Evolutionary conservation across 1,284 basidiomycete genomes (phyloP), one percentile per base, ranked within the genome.

Genomic region (Phellopilus nigrolimitatus): DNA sequence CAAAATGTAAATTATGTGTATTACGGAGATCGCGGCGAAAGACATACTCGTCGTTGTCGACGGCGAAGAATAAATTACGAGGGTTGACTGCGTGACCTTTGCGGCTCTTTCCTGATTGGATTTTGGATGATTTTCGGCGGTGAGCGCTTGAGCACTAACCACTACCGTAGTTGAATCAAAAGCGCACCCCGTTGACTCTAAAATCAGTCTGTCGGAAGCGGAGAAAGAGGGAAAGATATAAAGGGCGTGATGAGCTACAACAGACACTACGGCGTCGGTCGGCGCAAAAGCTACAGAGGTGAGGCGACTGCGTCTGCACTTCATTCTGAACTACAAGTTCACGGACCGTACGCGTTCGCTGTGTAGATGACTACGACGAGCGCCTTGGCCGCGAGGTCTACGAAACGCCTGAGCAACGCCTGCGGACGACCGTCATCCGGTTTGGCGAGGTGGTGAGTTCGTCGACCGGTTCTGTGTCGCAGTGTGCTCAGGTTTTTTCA

Each of bases 371-470:
- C 66, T 58, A 62, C 49, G 80, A 84, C 63, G 71, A 76, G 54
- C 77, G 83, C 68, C 73, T 78, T 33, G 76, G 82, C 17, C 76
- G 77, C 56, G 80, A 84, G 51, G 60, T 69, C 31, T 68, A 70
- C 58, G 90, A 91, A 59, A 80, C 83, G 12, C 85, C 87, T 15
- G 85, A 88, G 56, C 78, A 86, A 51, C 82, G 79, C 60, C 69
- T 90, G 53, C 84, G 78, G 66, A 78, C 73, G 57, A 73, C 78
- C 55, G 83, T 92, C 56, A 72, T 90, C 61, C 84, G 82, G 61
- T 73, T 88, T 52, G 89, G 88, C 43, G 89, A 94, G 72, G 88
- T 91, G 67, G 90, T 91, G 64, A 71, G 88, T 72, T 31, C 27
- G 36, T 21, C 30, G 3, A 7, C 21, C 22, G 17, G 8, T 37